Base-by-base conservation (phyloP, 495 filamentous ascomycete genomes). In the Aspergillus bertholletiae region DNA sequence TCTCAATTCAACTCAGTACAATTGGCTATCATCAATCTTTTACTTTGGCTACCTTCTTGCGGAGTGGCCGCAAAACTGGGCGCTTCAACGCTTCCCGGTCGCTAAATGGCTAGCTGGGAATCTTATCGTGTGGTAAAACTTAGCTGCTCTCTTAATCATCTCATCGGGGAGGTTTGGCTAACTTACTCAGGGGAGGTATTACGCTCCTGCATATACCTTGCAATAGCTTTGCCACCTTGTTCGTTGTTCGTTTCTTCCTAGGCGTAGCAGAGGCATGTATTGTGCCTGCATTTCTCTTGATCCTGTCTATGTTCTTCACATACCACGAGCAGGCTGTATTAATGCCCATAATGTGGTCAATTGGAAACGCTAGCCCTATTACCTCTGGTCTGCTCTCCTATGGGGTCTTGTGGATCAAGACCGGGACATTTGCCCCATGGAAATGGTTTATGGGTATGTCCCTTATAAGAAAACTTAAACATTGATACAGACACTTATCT, bases 11-110 rank as follows among this genome's bases (percentile, higher is more conserved):
- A 62, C 65, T 43, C 61, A 72, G 50, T 72, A 77, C 51, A 71
- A 77, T 58, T 80, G 76, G 74, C 61, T 78, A 4, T 67, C 72
- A 1, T 73, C 67, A 35, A 73, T 74, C 51, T 83, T 84, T 57
- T 83, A 84, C 62, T 83, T 84, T 40, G 81, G 69, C 40, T 63
- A 58, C 51, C 65, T 75, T 0, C 30, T 73, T 3, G 68, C 71
- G 23, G 71, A 75, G 49, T 75, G 62, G 68, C 70, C 70, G 13
- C 71, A 74, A 22, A 75, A 73, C 37, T 71, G 66, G 63, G 68
- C 71, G 7, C 57, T 75, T 46, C 73, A 75, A 51, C 58, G 65
- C 20, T 75, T 74, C 39, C 73, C 71, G 3, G 65, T 70, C 30
- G 71, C 53, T 3, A 74, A 74, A 59, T 75, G 70, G 66, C 46